Percentiles rank a stretch among this genome's conserved stretches.
Evolutionary conservation across 805 yeast genomes (phyloP).

Genomic region (Cyberlindnera americana): DNA sequence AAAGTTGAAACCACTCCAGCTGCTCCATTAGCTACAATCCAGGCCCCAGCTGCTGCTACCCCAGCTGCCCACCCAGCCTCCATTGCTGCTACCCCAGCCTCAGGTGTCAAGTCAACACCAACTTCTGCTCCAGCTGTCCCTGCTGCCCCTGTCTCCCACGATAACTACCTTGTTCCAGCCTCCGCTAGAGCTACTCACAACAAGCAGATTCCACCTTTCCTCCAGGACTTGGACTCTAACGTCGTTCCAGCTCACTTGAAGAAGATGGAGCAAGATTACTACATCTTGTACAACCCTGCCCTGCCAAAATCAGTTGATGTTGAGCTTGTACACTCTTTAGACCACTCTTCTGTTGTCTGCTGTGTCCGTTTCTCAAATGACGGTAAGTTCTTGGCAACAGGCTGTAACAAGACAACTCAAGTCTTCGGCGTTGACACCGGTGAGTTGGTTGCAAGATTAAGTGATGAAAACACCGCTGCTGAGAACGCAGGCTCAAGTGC

Average conservation of each 20-base stretch:
- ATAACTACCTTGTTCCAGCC: constrained; percentile 36
- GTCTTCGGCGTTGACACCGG: constrained; percentile 92
- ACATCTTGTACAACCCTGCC: constrained; percentile 86
- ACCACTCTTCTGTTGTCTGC: constrained; percentile 93
- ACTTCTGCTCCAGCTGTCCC: constrained; percentile 17
- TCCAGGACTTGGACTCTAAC: constrained; percentile 74
- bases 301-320: constrained; percentile 75
- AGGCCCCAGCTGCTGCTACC: constrained; percentile 2
- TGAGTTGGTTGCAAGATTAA: constrained; percentile 77
- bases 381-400: constrained; percentile 92
- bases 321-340: constrained; percentile 83
- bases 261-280: constrained; percentile 81
- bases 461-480: constrained; percentile 64
- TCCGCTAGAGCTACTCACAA: constrained; percentile 46
- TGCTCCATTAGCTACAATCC: constrained; percentile 6
- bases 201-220: constrained; percentile 78
- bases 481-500: constrained; percentile 44
- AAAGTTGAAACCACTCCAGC: constrained; percentile 24
- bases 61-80: constrained; percentile 28
- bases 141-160: constrained; percentile 22
- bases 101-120: constrained; percentile 9
- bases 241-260: constrained; percentile 72
- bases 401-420: constrained; percentile 94
- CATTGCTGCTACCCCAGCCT: constrained; percentile 17
- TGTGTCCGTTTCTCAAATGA: constrained; percentile 91